Evolutionary conservation across 148 eudicot species (phyloP).

Genomic region (Fagopyrum homotropicum): DNA sequence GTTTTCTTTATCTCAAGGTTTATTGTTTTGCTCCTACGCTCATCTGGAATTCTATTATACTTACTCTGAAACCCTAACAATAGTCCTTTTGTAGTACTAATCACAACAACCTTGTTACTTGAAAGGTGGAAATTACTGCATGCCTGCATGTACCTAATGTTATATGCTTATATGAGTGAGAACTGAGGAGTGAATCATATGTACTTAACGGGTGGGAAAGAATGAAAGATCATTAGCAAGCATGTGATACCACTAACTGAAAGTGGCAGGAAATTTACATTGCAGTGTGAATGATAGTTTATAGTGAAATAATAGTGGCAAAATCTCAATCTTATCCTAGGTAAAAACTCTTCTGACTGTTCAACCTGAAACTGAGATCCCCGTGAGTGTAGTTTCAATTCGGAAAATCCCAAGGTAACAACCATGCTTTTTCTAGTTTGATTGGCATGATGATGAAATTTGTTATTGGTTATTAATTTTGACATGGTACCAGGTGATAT

Average conservation of each 20-base stretch:
- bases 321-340: slow-evolving; percentile 24
- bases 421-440: not conserved
- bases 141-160: no score
- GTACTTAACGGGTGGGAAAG: not conserved
- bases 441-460: not conserved
- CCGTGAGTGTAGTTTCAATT: slow-evolving; percentile 57
- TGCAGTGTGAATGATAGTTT: not conserved
- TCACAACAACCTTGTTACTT: no score
- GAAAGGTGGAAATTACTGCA: no score
- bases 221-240: no score
- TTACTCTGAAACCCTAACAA: not conserved
- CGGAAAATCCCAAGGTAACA: slow-evolving; percentile 80
- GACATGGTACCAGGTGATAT: slow-evolving; percentile 81
- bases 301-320: not conserved
- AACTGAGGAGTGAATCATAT: not conserved
- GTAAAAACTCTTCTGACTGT: slow-evolving; percentile 96
- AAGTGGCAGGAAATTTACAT: not conserved
- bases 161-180: no score
- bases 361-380: slow-evolving; percentile 55
- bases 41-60: not conserved
- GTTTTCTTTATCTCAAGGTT: slow-evolving; percentile 11
- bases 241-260: not conserved
- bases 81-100: no score
- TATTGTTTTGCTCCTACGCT: not conserved
- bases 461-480: not conserved